phyloP scores from a whole-genome alignment of 495 filamentous ascomycete genomes.

The Penicillium manginii region DNA sequence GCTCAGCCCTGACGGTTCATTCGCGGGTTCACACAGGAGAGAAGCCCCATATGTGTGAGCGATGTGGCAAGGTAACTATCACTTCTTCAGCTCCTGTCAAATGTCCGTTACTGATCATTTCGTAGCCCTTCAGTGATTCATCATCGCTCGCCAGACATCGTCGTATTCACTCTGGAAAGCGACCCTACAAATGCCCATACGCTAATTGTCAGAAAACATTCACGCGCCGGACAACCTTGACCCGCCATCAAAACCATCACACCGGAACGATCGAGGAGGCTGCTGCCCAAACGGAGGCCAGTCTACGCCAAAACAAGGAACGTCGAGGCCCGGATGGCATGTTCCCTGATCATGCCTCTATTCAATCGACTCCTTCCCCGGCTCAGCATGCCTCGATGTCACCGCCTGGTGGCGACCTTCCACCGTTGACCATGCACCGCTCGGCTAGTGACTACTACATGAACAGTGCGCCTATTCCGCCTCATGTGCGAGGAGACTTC shows the following conservation, averaged over 20 bases:
- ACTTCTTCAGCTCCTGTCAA: background rate
- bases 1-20: constrained; percentile 96
- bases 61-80: constrained; percentile 83
- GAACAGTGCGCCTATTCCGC: constrained; percentile 72
- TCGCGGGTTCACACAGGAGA: constrained; percentile 95
- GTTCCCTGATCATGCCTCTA: constrained; percentile 80
- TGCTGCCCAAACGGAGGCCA: constrained; percentile 83
- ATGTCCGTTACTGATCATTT: background rate
- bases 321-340: constrained; percentile 73
- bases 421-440: constrained; percentile 73
- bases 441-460: constrained; percentile 69
- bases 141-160: constrained; percentile 93
- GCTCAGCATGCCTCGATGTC: constrained; percentile 79
- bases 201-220: constrained; percentile 99
- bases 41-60: constrained; percentile 97
- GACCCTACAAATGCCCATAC: constrained; percentile 97
- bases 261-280: constrained; percentile 95
- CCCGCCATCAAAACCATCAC: constrained; percentile 94
- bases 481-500: constrained; percentile 79
- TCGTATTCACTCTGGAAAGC: constrained; percentile 92
- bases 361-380: constrained; percentile 84
- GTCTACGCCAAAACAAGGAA: constrained; percentile 62
- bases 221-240: constrained; percentile 91
- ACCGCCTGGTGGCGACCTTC: constrained; percentile 77
- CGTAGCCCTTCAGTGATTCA: constrained; percentile 96